Evolutionary conservation across 306 rosid species (phyloP), one percentile per base, ranked within the genome.

Genomic region (Vicia faba): DNA sequence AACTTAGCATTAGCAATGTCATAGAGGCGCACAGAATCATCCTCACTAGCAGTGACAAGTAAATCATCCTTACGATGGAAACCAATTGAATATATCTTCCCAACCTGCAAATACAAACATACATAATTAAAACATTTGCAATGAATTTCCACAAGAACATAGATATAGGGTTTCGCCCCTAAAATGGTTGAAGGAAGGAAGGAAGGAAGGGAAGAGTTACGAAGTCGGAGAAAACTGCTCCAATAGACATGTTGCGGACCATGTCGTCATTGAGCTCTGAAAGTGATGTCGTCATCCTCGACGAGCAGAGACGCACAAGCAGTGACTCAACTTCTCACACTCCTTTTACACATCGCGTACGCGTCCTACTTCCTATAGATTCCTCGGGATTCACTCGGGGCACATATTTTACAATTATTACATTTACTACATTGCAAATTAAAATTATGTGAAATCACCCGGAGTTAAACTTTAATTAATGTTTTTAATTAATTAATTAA

Each of bases 11-110:
- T 25, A 25, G 28, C 28, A 25, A 25, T 89, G 80, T 92, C 98
- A 61, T 89, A 92, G 56, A 92, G 89, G 11, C 98, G 86, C 71
- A 92, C 96, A 0, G 98, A 89, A 59, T 92, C 98, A 69, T 92
- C 98, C 66, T 86, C 96, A 74, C 96, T 83, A 29, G 96, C 85
- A 5, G 96, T 89, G 55, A 89, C 91, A 51, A 92, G 85, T 65
- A 92, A 81, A 84, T 92, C 96, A 48, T 92, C 98, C 86, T 80
- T 87, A 1, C 96, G 88, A 73, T 92, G 98, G 49, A 92, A 92
- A 82, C 88, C 98, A 64, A 92, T 72, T 2, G 96, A 92, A 76
- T 79, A 82, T 67, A 92, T 84, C 81, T 86, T 92, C 68, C 96
- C 98, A 64, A 75, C 89, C 98, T 92, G 81, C 56, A 81, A 68